Base-by-base conservation (phyloP, 768 basidiomycete genomes). In the Panaeolus cyanescens region DNA sequence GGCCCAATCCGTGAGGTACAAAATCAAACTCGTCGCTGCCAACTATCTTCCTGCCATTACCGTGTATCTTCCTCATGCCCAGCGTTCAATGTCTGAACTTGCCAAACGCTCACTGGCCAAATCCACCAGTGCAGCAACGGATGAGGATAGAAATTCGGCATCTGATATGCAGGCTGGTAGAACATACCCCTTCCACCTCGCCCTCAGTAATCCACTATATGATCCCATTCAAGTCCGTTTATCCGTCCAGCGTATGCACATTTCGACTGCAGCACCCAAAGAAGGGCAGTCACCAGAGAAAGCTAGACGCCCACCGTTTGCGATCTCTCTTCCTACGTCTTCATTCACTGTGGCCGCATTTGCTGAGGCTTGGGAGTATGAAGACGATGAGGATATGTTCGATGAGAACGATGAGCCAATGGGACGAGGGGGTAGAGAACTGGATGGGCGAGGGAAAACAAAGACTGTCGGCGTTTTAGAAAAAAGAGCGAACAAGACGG, bases 321-420 rank as follows among this genome's bases (percentile, higher is more conserved):
- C 88, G 1, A 81, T 96, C 5, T 88, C 89, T 9, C 77, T 99
- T 2, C 96, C 94, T 0, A 87, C 87, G 10, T 78, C 85, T 0
- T 76, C 88, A 8, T 96, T 99, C 71, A 79, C 91, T 5, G 86
- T 99, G 53, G 88, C 91, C 13, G 92, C 96, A 2, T 96, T 91
- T 70, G 94, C 94, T 17, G 97, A 99, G 71, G 94, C 93, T 32
- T 99, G 96, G 96, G 95, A 99, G 73, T 97, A 95, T 63, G 96
- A 97, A 32, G 96, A 97, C 58, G 95, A 95, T 61, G 95, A 96
- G 60, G 95, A 93, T 42, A 92, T 93, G 91, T 89, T 90, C 67
- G 75, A 75, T 25, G 73, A 75, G 37, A 74, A 70, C 32, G 74
- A 93, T 54, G 90, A 87, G 76, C 80, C 86, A 45, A 79, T 79